phyloP scores from a whole-genome alignment of 2,329 filamentous ascomycete species.

The Periglandula ipomoeae region DNA sequence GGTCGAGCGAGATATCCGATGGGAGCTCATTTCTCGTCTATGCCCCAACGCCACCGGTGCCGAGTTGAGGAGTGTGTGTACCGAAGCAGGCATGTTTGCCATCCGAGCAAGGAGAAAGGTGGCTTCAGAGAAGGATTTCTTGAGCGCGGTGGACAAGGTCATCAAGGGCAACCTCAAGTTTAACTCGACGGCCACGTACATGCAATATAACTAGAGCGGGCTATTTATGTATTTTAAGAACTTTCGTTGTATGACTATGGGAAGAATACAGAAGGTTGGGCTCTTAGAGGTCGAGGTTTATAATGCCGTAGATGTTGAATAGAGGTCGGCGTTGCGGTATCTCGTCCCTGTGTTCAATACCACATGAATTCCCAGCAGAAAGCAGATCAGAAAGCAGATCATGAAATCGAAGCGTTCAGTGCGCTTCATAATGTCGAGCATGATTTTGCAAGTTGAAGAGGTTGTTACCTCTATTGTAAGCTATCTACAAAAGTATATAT shows the following conservation, averaged over 20 bases:
- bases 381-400: too few relatives aligned
- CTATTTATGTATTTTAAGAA: conserved; percentile 17
- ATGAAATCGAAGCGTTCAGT: too few relatives aligned
- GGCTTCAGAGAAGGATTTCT: conserved; percentile 96
- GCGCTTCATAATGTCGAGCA: too few relatives aligned
- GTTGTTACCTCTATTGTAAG: too few relatives aligned
- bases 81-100: conserved; percentile 97
- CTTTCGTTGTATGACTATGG: conserved; percentile 24
- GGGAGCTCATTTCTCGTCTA: conserved; percentile 94
- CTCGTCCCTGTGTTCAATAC: too few relatives aligned
- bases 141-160: conserved; percentile 97
- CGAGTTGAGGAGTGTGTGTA: conserved; percentile 91
- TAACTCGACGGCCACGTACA: conserved; percentile 96
- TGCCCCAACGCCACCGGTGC: conserved; percentile 97
- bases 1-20: conserved; percentile 95
- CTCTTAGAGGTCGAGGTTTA: conserved; percentile 15
- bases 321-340: conserved; percentile 9
- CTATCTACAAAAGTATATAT: too few relatives aligned
- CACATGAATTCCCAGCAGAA: too few relatives aligned
- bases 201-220: conserved; percentile 84
- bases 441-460: too few relatives aligned
- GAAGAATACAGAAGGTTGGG: conserved; percentile 13
- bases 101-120: conserved; percentile 94
- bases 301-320: conserved; percentile 9
- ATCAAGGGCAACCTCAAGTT: conserved; percentile 99